These are phyloP conservation scores for Yamadazyma epiphylla DNA, from an alignment of 1,139 yeast species.

Conservation along the genomic window DNA sequence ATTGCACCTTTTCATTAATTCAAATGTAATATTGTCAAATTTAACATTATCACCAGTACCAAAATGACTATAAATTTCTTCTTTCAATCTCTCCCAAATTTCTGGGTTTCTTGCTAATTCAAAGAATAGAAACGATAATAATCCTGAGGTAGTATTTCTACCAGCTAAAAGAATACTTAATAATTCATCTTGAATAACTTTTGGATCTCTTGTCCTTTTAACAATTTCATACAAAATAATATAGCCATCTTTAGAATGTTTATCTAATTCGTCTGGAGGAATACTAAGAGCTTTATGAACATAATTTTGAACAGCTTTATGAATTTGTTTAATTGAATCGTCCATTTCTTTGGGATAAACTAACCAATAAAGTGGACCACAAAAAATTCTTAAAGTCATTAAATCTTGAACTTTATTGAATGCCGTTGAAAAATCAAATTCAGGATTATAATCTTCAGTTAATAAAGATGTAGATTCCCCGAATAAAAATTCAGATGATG, in stretches of 20 bases:
- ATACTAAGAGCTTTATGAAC: slow-evolving; percentile 21
- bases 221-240: slow-evolving; percentile 44
- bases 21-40: slow-evolving; percentile 29
- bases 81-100: slow-evolving; percentile 30
- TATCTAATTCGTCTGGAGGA: slow-evolving; percentile 22
- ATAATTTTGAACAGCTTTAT: slow-evolving; percentile 22
- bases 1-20: slow-evolving; percentile 44
- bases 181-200: slow-evolving; percentile 43
- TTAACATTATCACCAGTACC: slow-evolving; percentile 17
- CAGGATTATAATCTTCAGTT: slow-evolving; percentile 14
- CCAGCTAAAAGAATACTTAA: slow-evolving; percentile 49
- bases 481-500: slow-evolving; percentile 48
- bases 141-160: slow-evolving; percentile 51
- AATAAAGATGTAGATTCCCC: slow-evolving; percentile 41
- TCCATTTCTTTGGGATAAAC: slow-evolving; percentile 25
- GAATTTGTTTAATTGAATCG: slow-evolving; percentile 18
- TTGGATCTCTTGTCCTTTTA: slow-evolving; percentile 43
- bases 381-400: slow-evolving; percentile 26
- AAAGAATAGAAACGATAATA: slow-evolving; percentile 40
- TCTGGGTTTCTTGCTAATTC: slow-evolving; percentile 39
- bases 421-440: slow-evolving; percentile 34
- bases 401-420: slow-evolving; percentile 30
- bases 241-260: slow-evolving; percentile 31
- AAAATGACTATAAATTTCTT: slow-evolving; percentile 25
- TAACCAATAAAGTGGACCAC: slow-evolving; percentile 27